Evolutionary conservation across 2,329 filamentous ascomycete genomes (phyloP).

Genomic region (Verticillium longisporum): DNA sequence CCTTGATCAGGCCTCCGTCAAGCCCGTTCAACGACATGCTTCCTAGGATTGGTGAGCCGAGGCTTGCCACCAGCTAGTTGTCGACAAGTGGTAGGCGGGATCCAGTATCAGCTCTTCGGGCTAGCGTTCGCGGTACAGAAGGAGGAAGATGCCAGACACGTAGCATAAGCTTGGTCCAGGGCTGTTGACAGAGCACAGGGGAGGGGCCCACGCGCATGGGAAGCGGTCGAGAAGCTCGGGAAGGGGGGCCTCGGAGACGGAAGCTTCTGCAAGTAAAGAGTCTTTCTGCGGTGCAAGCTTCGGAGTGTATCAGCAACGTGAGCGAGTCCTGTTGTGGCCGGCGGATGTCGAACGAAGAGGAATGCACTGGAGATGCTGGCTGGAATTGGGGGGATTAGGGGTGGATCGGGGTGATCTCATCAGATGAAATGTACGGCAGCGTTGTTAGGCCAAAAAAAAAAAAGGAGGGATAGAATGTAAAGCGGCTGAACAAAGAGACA

Average conservation of each 20-base stretch:
- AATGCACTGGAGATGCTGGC: not conserved
- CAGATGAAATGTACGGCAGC: not conserved
- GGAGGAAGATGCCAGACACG: not conserved
- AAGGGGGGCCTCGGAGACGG: not conserved
- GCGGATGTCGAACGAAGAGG: not conserved
- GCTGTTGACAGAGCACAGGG: not conserved
- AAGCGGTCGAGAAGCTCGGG: not conserved
- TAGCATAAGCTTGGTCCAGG: not conserved
- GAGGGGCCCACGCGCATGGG: not conserved
- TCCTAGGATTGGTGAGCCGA: not conserved
- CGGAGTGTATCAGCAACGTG: not conserved
- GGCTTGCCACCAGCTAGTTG: too few relatives aligned
- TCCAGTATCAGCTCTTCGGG: not conserved
- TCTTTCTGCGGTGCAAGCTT: not conserved
- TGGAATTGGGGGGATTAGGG: not conserved
- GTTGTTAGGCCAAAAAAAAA: not conserved
- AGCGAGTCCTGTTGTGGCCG: not conserved
- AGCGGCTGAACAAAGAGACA: not conserved
- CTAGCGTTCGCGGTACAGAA: not conserved
- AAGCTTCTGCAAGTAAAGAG: not conserved
- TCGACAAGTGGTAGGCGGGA: too few relatives aligned
- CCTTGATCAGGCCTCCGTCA: conserved; percentile 71
- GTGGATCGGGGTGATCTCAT: not conserved
- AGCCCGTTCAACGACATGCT: conserved; percentile 93
- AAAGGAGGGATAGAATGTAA: not conserved